phyloP scores from a whole-genome alignment of 495 filamentous ascomycete species.

The Trichocladium antarcticum region DNA sequence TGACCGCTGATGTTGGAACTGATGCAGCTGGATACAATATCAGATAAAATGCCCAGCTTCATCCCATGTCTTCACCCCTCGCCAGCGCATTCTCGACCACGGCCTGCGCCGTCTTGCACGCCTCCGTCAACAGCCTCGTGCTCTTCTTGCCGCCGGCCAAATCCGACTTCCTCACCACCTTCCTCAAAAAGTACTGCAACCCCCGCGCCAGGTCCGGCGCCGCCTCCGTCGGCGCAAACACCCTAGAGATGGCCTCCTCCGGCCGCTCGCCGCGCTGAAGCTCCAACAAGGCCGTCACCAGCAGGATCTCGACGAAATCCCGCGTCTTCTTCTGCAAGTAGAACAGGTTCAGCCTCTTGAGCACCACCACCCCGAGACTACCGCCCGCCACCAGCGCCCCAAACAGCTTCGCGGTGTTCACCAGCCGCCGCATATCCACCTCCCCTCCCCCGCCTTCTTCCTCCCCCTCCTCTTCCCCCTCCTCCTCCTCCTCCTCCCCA shows the following conservation, averaged over 20 bases:
- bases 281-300: conserved; percentile 63
- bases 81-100: conserved; percentile 43
- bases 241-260: conserved; percentile 43
- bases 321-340: conserved; percentile 67
- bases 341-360: conserved; percentile 68
- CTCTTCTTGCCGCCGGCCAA: conserved; percentile 51
- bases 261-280: conserved; percentile 27
- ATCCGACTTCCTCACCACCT: conserved; percentile 62
- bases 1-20: too few relatives aligned
- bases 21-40: too few relatives aligned
- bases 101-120: conserved; percentile 53
- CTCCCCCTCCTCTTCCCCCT: conserved; percentile 40
- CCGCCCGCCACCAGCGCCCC: conserved; percentile 60
- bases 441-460: conserved; percentile 41
- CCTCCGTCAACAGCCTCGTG: conserved; percentile 55
- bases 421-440: conserved; percentile 51
- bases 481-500: conserved; percentile 38
- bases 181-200: conserved; percentile 67
- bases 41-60: not conserved
- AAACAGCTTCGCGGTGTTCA: conserved; percentile 83
- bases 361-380: conserved; percentile 48
- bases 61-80: conserved; percentile 16
- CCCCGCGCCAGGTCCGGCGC: conserved; percentile 55
- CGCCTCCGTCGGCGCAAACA: conserved; percentile 52
- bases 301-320: conserved; percentile 65